Evolutionary conservation across 1,284 basidiomycete species (phyloP), one percentile per base, ranked within the genome.

Genomic region (Ustilago vetiveriae): DNA sequence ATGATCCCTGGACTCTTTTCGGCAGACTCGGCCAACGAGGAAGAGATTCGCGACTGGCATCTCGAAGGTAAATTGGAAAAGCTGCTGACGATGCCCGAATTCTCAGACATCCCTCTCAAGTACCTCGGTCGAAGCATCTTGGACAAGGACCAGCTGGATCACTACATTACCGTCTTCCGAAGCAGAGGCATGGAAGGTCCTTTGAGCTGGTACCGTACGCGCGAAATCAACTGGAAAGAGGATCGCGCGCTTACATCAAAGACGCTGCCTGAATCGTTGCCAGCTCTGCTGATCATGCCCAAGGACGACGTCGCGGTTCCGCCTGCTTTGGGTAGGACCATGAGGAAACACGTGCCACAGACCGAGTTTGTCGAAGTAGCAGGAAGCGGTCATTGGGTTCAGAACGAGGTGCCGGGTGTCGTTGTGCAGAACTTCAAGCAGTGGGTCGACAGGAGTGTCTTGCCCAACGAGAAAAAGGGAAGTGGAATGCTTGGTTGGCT

Each of bases 141-240:
- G 14, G 57, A 72, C 35, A 43, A 64, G 30, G 43, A 66, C 19
- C 52, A 62, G 30, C 50, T 72, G 6, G 53, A 71, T 13, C 35
- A 47, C 17, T 69, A 73, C 51, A 44, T 69, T 19, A 26, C 36
- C 43, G 30, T 54, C 40, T 72, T 73, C 46, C 55, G 54, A 26
- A 75, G 72, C 22, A 50, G 72, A 11, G 58, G 63, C 6, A 77
- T 77, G 72, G 73, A 77, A 23, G 75, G 75, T 6, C 72, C 74
- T 13, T 43, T 77, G 1, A 77, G 71, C 55, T 77, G 75, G 75
- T 77, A 77, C 38, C 50, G 75, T 11, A 74, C 71, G 22, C 46
- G 73, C 17, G 47, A 58, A 38, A 64, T 77, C 63, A 77, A 77
- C 39, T 72, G 51, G 47, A 39, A 69, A 24, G 73, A 75, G 27